phyloP scores from a whole-genome alignment of 2,329 filamentous ascomycete species.

The Diaporthe sp. region DNA sequence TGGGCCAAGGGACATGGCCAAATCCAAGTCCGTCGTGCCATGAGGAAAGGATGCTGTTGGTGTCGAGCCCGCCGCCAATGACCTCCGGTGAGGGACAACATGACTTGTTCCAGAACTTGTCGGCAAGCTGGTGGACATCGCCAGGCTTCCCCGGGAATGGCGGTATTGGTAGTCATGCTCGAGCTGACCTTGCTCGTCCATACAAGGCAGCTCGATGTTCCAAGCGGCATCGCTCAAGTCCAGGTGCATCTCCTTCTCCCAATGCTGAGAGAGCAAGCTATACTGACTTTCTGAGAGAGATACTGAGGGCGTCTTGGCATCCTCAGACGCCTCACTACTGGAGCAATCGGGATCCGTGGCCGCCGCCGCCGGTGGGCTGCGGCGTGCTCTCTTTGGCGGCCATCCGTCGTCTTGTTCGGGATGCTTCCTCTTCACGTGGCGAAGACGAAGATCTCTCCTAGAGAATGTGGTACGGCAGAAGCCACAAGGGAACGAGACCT shows the following conservation, averaged over 20 bases:
- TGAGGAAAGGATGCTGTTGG: not conserved
- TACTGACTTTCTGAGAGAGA: constrained; percentile 17
- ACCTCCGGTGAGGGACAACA: not conserved
- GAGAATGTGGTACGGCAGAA: constrained; percentile 56
- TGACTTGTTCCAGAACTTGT: constrained; percentile 2
- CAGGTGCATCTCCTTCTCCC: constrained; percentile 11
- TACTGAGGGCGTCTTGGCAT: constrained; percentile 12
- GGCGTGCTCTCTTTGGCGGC: constrained; percentile 24
- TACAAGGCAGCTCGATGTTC: constrained; percentile 11
- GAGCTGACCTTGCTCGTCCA: not conserved
- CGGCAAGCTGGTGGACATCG: constrained; percentile 5
- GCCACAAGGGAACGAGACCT: constrained; percentile 49
- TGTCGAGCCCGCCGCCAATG: not conserved
- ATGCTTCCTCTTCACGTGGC: constrained; percentile 58
- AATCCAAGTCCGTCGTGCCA: not conserved
- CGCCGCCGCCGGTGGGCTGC: not conserved
- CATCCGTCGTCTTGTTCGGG: constrained; percentile 43
- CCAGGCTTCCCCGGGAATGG: not conserved
- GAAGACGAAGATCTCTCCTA: constrained; percentile 53
- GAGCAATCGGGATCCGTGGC: not conserved
- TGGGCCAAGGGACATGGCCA: not conserved
- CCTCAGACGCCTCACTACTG: constrained; percentile 3
- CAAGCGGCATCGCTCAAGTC: constrained; percentile 15
- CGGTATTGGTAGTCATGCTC: constrained; percentile 2
- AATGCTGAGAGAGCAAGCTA: constrained; percentile 3